Evolutionary conservation across 1,284 basidiomycete genomes (phyloP), one percentile per base, ranked within the genome.

Genomic region (Bondarzewia mesenterica): DNA sequence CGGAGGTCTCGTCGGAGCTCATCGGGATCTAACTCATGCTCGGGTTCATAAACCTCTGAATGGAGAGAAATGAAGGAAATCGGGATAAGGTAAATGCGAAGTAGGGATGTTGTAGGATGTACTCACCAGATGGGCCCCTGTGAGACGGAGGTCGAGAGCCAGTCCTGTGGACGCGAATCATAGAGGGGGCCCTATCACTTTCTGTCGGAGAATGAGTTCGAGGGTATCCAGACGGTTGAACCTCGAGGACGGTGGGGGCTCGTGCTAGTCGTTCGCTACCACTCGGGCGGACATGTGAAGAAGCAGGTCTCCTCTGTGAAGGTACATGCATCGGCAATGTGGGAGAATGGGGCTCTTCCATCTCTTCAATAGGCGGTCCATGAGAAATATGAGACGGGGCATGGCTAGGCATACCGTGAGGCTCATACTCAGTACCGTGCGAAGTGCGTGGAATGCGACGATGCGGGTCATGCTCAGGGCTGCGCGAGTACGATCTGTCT

Each of bases 401-500:
- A 32, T 32, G 29, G 29, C 29, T 5, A 32, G 29, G 4, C n/a
- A n/a, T n/a, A 3, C 3, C 29, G n/a, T 32, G 29, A 32, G 29
- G 3, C 10, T 32, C 29, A 32, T 32, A 32, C 29, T 27, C 23
- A 26, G 23, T n/a, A 7, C 25, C 20, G n/a, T 16, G 29, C 14
- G 14, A 27, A 37, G 26, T 18, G 32, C 6, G 20, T 15, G n/a
- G 44, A 23, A 32, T 21, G 15, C n/a, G 21, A 20, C 20, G 51
- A 40, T 42, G 51, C 27, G 45, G 49, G 48, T 44, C 51, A n/a
- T 44, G 44, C 6, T 32, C 25, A 38, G 40, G 44, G 20, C 37
- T 42, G 44, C 49, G 56, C 29, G 56, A 52, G 47, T 5, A 14
- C 22, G 4, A 32, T 10, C 29, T 10, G n/a, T 32, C 29, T 12